Base-by-base conservation (phyloP, 73 alveolate species). In the Tetrahymena thermophila region DNA sequence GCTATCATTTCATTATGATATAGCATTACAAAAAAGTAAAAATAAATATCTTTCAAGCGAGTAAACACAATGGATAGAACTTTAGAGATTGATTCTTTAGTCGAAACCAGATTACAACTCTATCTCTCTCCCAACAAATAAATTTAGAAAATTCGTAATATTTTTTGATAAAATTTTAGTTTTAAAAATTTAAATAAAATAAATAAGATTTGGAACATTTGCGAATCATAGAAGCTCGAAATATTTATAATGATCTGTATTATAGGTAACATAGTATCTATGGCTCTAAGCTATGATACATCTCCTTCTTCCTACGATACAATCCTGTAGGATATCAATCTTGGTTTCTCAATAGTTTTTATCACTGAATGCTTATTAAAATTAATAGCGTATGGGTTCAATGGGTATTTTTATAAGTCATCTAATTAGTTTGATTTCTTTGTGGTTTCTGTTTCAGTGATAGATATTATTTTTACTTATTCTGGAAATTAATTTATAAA, bases 1-100 rank as follows among this genome's bases (percentile, higher is more conserved):
- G 43, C 94, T 99, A 96, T 98, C 99, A 94, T 97, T 96, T 42
- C 98, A 98, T 96, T 99, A 98, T 94, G 98, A 98, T 96, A 98
- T 97, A 43, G 99, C 99, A 31, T 96, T 96, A 35, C 97, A 85
- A 96, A 94, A 84, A 31, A 96, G 97, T 42, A 89, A 84, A 93
- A 95, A 95, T 42, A 95, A 56, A 21, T 35, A 37, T 19, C 85
- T 97, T 25, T 96, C 98, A 28, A 35, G 94, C 58, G 98, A 96
- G 56, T 96, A 97, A 93, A 43, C 93, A 21, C 42, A 94, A 34
- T 97, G 99, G 99, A 85, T 96, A 28, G 99, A 97, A 85, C 71
- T 97, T 56, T 95, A 97, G 94, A 93, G 96, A 71, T 58, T 97
- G 95, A 95, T 97, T 14, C 94, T 97, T 11, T 31, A 93, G 42